Evolutionary conservation across 2,329 filamentous ascomycete species (phyloP).

Genomic region (Ophiostoma himal-ulmi): DNA sequence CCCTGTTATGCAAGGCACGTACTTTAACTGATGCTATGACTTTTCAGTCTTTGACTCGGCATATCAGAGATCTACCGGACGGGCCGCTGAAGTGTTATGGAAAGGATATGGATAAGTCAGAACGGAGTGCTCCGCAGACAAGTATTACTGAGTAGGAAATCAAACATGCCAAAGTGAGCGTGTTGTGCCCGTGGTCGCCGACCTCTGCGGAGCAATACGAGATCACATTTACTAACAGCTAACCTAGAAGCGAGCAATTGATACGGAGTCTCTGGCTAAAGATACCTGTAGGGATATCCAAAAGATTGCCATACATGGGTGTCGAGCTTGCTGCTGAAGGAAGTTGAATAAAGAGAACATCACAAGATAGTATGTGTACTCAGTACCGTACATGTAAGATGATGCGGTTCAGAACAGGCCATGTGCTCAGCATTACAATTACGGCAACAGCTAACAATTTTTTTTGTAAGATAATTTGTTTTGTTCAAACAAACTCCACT

Average conservation of each 20-base stretch:
- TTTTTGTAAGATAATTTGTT: background rate
- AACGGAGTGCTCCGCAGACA: background rate
- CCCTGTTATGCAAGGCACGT: background rate
- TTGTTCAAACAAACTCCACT: background rate
- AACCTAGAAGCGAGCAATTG: background rate
- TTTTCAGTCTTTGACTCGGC: background rate
- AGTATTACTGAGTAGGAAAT: background rate
- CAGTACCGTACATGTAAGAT: background rate
- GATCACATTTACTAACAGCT: background rate
- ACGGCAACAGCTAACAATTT: background rate
- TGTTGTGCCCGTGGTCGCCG: background rate
- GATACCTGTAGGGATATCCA: background rate
- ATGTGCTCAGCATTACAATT: no score
- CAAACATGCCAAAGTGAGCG: background rate
- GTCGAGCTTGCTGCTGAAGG: background rate
- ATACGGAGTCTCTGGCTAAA: background rate
- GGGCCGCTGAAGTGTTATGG: background rate
- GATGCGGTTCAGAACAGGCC: no score
- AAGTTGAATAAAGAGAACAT: background rate
- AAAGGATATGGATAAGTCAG: background rate
- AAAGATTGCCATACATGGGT: background rate
- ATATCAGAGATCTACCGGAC: background rate
- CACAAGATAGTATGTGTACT: background rate
- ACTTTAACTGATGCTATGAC: background rate
- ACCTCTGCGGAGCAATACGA: background rate